phyloP scores from a whole-genome alignment of 306 rosid genomes.

The Myrica gale region DNA sequence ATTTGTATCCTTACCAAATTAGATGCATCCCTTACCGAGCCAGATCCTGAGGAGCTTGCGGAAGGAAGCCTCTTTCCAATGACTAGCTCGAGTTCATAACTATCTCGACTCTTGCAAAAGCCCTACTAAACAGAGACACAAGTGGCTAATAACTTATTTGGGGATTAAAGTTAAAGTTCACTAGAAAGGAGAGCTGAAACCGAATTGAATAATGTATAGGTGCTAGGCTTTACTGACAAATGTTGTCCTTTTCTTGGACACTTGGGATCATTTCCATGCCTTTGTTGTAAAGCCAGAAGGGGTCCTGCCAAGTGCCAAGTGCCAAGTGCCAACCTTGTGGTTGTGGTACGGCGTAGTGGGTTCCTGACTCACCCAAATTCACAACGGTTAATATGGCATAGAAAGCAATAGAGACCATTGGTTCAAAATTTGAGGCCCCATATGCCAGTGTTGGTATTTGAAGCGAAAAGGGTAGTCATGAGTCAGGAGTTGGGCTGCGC shows the following conservation, averaged over 20 bases:
- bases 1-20: too few relatives aligned
- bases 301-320: not conserved
- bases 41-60: too few relatives aligned
- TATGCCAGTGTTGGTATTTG: not conserved
- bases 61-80: too few relatives aligned
- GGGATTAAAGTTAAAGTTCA: not conserved
- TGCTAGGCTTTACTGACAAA: not conserved
- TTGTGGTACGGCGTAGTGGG: not conserved
- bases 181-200: not conserved
- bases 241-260: not conserved
- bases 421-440: conserved; percentile 6
- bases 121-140: not conserved
- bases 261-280: not conserved
- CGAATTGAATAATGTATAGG: not conserved
- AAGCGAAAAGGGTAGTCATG: not conserved
- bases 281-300: not conserved
- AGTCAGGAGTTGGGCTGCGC: not conserved
- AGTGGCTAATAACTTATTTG: not conserved
- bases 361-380: not conserved
- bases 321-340: not conserved
- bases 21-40: too few relatives aligned
- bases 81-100: not conserved
- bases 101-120: not conserved
- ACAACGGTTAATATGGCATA: not conserved
- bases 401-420: not conserved